A percentile compares a stretch with the other conserved stretches of the same genome.
phyloP scores from a whole-genome alignment of 2,329 filamentous ascomycete species.

The Aspergillus intermedius region DNA sequence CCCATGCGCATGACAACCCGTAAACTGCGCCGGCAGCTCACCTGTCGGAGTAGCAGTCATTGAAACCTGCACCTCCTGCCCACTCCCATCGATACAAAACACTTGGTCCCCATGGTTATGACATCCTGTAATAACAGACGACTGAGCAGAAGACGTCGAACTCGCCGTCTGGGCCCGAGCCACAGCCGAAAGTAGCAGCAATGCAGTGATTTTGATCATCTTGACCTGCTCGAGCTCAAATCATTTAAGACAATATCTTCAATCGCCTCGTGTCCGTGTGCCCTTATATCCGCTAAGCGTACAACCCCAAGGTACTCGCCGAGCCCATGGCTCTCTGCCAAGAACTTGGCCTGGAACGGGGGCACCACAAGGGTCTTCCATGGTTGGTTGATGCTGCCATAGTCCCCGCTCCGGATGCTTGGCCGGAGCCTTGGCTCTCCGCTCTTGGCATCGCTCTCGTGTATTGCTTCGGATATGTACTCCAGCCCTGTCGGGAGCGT shows the following conservation, averaged over 20 bases:
- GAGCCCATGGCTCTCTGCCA: background rate
- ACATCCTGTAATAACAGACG: conserved; percentile 48
- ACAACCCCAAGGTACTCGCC: background rate
- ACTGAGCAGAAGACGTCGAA: conserved; percentile 9
- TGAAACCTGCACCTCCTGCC: conserved; percentile 32
- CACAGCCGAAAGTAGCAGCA: background rate
- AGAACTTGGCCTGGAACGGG: background rate
- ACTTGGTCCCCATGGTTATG: conserved; percentile 41
- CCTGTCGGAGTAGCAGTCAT: conserved; percentile 48
- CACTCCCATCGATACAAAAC: conserved; percentile 29
- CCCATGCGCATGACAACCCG: conserved; percentile 59
- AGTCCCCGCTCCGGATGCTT: conserved; percentile 9
- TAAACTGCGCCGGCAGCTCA: conserved; percentile 55
- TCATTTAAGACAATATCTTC: background rate
- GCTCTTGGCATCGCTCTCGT: conserved; percentile 11
- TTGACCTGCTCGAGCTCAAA: background rate
- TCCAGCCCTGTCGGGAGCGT: too few species aligned
- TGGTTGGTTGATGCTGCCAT: background rate
- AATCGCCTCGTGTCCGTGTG: background rate
- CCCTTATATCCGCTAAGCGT: background rate
- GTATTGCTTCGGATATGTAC: too few species aligned
- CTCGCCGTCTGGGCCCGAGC: background rate
- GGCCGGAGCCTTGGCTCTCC: background rate
- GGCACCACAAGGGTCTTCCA: background rate
- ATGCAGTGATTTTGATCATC: background rate